Evolutionary conservation across 208 protist species (phyloP).

Genomic region (Leishmania braziliensis): DNA sequence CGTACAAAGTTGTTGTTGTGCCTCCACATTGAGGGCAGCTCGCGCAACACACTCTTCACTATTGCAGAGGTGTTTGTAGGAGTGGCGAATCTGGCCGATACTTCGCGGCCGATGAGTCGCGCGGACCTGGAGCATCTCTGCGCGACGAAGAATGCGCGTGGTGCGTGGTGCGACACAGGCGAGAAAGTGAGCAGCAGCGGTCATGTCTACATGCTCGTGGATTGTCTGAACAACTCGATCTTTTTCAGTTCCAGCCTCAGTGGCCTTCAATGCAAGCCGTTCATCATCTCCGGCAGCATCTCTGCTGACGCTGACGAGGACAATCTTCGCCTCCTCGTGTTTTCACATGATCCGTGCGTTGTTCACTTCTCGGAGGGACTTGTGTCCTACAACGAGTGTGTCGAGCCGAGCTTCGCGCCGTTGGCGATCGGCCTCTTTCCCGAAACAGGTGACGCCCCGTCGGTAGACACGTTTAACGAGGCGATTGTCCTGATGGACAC

Average conservation of each 20-base stretch:
- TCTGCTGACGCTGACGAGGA: conserved; percentile 44
- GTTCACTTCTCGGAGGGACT: conserved; percentile 55
- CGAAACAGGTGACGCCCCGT: conserved; percentile 25
- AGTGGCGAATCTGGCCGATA: conserved; percentile 59
- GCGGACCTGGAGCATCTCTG: conserved; percentile 68
- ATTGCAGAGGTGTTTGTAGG: conserved; percentile 76
- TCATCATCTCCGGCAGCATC: conserved; percentile 63
- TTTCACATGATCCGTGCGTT: conserved; percentile 64
- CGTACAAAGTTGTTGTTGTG: conserved; percentile 64
- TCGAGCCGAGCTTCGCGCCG: conserved; percentile 54
- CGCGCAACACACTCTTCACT: conserved; percentile 34
- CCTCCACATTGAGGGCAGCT: conserved; percentile 37
- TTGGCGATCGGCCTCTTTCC: conserved; percentile 70
- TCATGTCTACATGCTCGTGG: conserved; percentile 66
- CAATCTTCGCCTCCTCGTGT: conserved; percentile 67
- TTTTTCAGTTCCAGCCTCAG: conserved; percentile 69
- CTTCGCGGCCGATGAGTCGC: conserved; percentile 40
- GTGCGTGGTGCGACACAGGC: conserved; percentile 77
- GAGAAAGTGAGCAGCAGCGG: conserved; percentile 51
- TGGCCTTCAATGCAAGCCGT: conserved; percentile 62
- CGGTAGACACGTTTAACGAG: conserved; percentile 37
- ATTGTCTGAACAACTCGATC: conserved; percentile 57
- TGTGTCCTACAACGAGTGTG: conserved; percentile 47
- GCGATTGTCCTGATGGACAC: conserved; percentile 68
- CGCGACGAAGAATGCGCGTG: conserved; percentile 69